These are phyloP conservation scores for Populus euphratica DNA, from an alignment of 345 rosid genomes.

Conservation along the genomic window DNA sequence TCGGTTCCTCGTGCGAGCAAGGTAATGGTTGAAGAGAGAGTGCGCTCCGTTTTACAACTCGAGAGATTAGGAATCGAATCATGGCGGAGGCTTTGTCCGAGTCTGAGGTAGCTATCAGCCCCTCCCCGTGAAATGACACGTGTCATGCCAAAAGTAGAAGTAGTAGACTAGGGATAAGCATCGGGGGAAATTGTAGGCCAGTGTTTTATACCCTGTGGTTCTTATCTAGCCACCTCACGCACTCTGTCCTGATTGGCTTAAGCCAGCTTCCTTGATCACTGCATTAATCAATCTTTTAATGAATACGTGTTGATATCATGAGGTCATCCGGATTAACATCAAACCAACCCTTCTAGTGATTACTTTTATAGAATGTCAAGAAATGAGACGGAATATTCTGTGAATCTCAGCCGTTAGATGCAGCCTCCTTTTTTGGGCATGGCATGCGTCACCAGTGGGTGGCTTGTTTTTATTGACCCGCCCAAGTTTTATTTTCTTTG, in stretches of 20 bases:
- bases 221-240: constrained; percentile 41
- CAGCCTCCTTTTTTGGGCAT: not conserved
- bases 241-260: constrained; percentile 15
- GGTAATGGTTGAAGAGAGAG: not conserved
- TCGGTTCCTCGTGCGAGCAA: not conserved
- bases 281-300: not conserved
- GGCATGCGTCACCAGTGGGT: not conserved
- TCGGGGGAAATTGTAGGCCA: not conserved
- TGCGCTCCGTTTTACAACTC: not conserved
- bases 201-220: constrained; percentile 9
- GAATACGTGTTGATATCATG: not conserved
- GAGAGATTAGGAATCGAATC: not conserved
- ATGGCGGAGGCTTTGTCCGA: not conserved
- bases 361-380: not conserved
- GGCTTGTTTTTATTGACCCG: not conserved
- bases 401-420: not conserved
- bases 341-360: not conserved
- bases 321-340: not conserved
- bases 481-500: not conserved
- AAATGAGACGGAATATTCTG: not conserved
- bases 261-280: not conserved
- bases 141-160: not conserved
- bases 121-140: constrained; percentile 3
- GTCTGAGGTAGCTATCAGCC: not conserved
- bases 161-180: constrained; percentile 22